phyloP scores from a whole-genome alignment of 2,329 filamentous ascomycete genomes.

The Dactylellina leptospora region DNA sequence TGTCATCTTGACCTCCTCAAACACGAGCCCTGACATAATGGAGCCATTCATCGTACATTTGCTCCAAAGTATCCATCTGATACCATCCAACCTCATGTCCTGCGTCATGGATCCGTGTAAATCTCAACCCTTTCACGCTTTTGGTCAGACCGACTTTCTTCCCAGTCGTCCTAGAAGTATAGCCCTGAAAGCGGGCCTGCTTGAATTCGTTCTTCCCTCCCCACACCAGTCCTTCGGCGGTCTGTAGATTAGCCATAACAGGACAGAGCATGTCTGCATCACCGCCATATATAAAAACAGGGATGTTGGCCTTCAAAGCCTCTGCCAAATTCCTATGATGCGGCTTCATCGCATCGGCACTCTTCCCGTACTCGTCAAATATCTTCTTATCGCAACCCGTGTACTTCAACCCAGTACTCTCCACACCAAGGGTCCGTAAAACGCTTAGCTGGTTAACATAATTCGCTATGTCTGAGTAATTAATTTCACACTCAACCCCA shows the following conservation, averaged over 20 bases:
- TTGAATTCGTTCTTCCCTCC: not conserved
- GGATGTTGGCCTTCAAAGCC: not conserved
- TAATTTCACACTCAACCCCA: not conserved
- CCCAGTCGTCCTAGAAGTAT: not conserved
- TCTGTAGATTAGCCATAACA: not conserved
- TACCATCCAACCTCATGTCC: slow-evolving; percentile 16
- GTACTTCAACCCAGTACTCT: not conserved
- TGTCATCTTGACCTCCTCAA: no score
- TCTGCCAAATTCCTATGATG: slow-evolving; percentile 4
- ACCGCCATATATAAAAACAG: slow-evolving; percentile 8
- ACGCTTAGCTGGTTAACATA: slow-evolving; percentile 5
- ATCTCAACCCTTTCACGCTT: slow-evolving; percentile 13
- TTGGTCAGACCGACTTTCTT: slow-evolving; percentile 9
- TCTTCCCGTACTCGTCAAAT: not conserved
- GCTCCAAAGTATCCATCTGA: not conserved
- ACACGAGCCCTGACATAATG: no score
- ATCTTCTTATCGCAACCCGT: not conserved
- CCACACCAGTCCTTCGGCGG: slow-evolving; percentile 1
- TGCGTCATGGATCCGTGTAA: slow-evolving; percentile 3
- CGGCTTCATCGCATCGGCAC: slow-evolving; percentile 3
- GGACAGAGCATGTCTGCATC: slow-evolving; percentile 10
- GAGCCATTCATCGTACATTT: slow-evolving; percentile 15
- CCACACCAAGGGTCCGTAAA: not conserved
- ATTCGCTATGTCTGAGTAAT: not conserved
- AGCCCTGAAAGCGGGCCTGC: not conserved